Evolutionary conservation across 192 early-diverging fungal species (phyloP).

Genomic region (Backusella luteola): DNA sequence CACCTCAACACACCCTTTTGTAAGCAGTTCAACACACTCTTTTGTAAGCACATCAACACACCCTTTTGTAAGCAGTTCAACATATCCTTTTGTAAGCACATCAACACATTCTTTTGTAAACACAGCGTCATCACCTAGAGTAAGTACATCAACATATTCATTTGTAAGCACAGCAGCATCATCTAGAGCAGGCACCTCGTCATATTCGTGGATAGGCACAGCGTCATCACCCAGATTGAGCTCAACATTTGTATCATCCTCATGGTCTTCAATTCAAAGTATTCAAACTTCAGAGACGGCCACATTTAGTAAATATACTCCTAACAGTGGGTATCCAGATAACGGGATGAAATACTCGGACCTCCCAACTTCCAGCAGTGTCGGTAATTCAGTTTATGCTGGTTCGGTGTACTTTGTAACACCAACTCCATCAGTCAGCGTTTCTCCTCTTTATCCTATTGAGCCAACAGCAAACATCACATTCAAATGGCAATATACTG

Average conservation of each 20-base stretch:
- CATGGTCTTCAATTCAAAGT: background rate
- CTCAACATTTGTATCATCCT: background rate
- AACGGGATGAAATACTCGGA: background rate
- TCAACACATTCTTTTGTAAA: too few species aligned
- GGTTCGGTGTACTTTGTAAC: constrained; percentile 21
- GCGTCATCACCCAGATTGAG: background rate
- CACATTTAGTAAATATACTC: background rate
- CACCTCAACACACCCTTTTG: too few species aligned
- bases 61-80: too few species aligned
- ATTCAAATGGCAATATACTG: constrained; percentile 31
- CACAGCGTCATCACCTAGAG: too few species aligned
- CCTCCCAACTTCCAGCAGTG: constrained; percentile 28
- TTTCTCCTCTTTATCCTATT: constrained; percentile 27
- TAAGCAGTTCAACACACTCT: too few species aligned
- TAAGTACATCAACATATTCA: too few species aligned
- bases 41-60: too few species aligned
- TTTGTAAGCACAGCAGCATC: too few species aligned
- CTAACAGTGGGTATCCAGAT: background rate
- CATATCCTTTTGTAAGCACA: too few species aligned
- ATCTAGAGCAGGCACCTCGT: too few species aligned
- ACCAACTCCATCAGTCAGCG: constrained; percentile 22
- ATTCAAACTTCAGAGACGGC: background rate
- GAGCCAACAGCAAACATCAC: constrained; percentile 30
- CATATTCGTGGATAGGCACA: too few species aligned
- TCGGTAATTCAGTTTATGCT: constrained; percentile 18